Evolutionary conservation across 176 grass and related monocot genomes (phyloP).

Genomic region (barley (Hordeum vulgare)): MorexV3_pseudomolecules_assembly NC_058520.1:548307890-548308389

Average conservation of each 20-base stretch:
- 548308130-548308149: background rate
- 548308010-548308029: constrained; percentile 92
- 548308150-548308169: background rate
- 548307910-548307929: background rate
- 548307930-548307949: constrained; percentile 97
- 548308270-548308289: background rate
- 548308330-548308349: constrained; percentile 14
- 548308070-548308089: constrained; percentile 77
- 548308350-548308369: constrained; percentile 65
- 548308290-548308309: background rate
- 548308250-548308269: background rate
- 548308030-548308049: constrained; percentile 94
- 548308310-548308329: background rate
- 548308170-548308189: background rate
- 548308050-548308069: constrained; percentile 77
- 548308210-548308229: background rate
- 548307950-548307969: constrained; percentile 84
- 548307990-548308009: constrained; percentile 82
- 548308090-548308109: background rate
- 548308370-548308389: constrained; percentile 85
- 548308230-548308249: background rate
- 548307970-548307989: constrained; percentile 99
- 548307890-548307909: background rate
- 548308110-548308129: background rate
- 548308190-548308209: background rate